Base-by-base conservation (phyloP, 345 rosid species). In the Sonneratia caseolaris region DNA sequence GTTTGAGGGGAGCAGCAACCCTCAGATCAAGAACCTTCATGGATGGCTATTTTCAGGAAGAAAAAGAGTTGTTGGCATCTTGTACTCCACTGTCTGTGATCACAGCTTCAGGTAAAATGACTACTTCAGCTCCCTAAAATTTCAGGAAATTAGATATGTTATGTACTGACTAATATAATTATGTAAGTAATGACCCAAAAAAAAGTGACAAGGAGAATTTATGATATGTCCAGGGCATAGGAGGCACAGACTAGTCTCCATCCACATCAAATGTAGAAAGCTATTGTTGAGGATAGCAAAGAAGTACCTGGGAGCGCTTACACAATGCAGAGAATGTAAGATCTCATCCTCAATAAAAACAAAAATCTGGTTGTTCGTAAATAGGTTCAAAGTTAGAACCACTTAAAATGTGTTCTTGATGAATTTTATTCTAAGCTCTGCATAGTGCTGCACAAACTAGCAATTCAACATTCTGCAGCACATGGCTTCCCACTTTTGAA, bases 1-100 rank as follows among this genome's bases (percentile, higher is more conserved):
- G 77, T 64, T 53, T 75, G 55, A 49, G 77, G 70, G 77, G 77
- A 75, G 77, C 73, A 11, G 65, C 77, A 49, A 70, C 66, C 3
- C 77, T 75, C 38, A 37, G 77, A 70, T 75, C 77, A 64, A 75
- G 77, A 55, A 64, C 66, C 19, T 53, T 70, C 3, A 38, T 24
- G 7, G 62, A 40, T 37, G 38, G 43, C 35, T 65, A 70, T 32
- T 35, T 7, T 55, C 70, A 64, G 37, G 73, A 75, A 45, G 37
- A 47, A 7, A 65, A 70, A 38, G 70, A 62, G 55, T 7, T 70
- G 51, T 64, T 75, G 27, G 71, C 22, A 64, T 75, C 73, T 32
- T 49, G 62, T 48, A 70, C 73, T 65, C 27, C 77, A 49, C 16
- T 75, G 32, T 47, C 51, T 7, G 56, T 70, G 18, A 12, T 75